Conservation (phyloP, 2,329 filamentous ascomycete species). For the Alternaria ventricosa region DNA sequence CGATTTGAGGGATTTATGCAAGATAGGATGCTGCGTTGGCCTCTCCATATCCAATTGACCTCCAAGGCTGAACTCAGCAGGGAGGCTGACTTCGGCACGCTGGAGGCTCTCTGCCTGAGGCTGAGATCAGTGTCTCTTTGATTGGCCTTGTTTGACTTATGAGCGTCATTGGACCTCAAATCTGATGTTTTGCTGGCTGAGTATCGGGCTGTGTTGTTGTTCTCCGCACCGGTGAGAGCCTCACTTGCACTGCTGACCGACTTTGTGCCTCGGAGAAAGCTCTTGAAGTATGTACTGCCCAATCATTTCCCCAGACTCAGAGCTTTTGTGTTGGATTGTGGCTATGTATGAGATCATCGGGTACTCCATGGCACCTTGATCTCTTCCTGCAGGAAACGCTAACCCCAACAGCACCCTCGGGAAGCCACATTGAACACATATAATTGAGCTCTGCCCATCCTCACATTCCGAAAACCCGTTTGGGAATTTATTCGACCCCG, state of each 20-base stretch:
- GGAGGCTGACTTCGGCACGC: neutral
- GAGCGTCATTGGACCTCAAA: neutral
- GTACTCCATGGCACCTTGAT: neutral
- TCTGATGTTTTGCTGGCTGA: neutral
- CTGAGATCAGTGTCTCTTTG: neutral
- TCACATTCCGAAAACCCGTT: no score
- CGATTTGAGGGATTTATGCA: neutral
- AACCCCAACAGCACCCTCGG: neutral
- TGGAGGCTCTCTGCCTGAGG: neutral
- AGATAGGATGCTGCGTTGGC: neutral
- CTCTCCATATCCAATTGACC: neutral
- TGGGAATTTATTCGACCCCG: no score
- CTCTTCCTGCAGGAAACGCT: neutral
- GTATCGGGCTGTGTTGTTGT: neutral
- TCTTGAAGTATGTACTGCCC: neutral
- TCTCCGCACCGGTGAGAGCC: neutral
- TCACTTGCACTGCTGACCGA: neutral
- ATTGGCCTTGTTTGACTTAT: neutral
- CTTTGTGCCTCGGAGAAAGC: fast-evolving
- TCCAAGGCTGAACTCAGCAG: neutral
- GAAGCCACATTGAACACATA: no score
- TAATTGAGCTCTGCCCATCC: no score
- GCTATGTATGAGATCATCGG: neutral
- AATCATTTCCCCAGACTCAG: neutral
- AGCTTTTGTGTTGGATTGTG: neutral